A percentile compares a stretch with the other conserved stretches of the same genome.
These are phyloP conservation scores for Neoascochyta sp. DNA, from an alignment of 2,329 filamentous ascomycete genomes.

Conservation along the genomic window DNA sequence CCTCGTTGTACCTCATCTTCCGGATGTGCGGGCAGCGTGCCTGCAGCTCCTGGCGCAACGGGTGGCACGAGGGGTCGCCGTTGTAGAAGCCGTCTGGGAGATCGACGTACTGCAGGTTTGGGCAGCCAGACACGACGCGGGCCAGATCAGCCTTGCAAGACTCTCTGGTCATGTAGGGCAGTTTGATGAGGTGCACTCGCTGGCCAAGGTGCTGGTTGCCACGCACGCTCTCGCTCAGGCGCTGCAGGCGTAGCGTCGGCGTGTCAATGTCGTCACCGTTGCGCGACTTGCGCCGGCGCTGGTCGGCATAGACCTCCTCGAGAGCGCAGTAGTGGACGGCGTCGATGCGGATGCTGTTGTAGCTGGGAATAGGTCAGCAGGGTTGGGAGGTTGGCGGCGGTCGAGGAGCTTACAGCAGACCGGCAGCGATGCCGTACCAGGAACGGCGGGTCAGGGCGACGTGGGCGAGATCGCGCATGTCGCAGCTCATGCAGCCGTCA, in stretches of 20 bases:
- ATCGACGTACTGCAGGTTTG: constrained; percentile 84
- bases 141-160: constrained; percentile 80
- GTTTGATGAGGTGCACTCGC: constrained; percentile 75
- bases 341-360: constrained; percentile 87
- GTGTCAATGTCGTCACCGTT: constrained; percentile 80
- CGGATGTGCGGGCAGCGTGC: constrained; percentile 76
- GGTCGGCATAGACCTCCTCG: constrained; percentile 75
- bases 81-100: constrained; percentile 82
- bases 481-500: constrained; percentile 88
- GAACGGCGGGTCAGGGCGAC: constrained; percentile 69
- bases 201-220: constrained; percentile 68
- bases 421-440: constrained; percentile 62
- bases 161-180: constrained; percentile 92
- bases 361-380: too few relatives aligned
- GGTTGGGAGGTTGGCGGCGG: too few relatives aligned
- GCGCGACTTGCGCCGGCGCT: constrained; percentile 53
- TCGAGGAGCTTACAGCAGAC: constrained; percentile 62
- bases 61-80: constrained; percentile 71
- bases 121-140: constrained; percentile 76
- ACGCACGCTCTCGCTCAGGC: constrained; percentile 78
- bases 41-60: constrained; percentile 79
- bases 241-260: constrained; percentile 67
- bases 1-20: constrained; percentile 81
- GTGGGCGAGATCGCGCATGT: constrained; percentile 81
- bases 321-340: constrained; percentile 90